A percentile compares a stretch with the other conserved stretches of the same genome.
Conservation (phyloP, 2,329 filamentous ascomycete species). For the Hyphodiscus sp. region DNA sequence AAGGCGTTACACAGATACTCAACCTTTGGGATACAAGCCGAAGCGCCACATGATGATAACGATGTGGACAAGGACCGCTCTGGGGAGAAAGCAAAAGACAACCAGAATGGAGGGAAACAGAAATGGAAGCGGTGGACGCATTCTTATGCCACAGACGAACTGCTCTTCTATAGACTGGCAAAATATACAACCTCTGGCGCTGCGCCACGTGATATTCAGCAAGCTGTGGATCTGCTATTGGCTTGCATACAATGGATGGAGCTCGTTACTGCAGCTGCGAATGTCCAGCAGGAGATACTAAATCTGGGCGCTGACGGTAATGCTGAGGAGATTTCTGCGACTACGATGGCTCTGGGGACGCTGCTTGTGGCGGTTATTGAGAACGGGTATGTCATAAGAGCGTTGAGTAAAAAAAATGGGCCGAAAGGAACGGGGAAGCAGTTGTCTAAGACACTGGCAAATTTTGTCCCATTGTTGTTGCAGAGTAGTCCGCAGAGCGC, state of each 20-base stretch:
- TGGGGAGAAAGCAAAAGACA: conserved; percentile 18
- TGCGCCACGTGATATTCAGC: conserved; percentile 39
- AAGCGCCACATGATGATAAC: background rate
- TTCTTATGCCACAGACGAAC: conserved; percentile 42
- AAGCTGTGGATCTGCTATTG: conserved; percentile 44
- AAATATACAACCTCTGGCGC: conserved; percentile 37
- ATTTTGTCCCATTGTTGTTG: conserved; percentile 50
- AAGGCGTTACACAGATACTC: conserved; percentile 49
- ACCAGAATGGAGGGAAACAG: conserved; percentile 3
- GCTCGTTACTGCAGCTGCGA: conserved; percentile 46
- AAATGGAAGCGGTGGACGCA: conserved; percentile 41
- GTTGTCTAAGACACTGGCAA: conserved; percentile 37
- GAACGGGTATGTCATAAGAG: conserved; percentile 47
- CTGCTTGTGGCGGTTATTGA: conserved; percentile 57
- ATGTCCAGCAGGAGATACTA: conserved; percentile 39
- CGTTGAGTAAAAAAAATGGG: conserved; percentile 42
- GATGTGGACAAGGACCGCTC: conserved; percentile 5
- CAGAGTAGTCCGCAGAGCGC: conserved; percentile 48
- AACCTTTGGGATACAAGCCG: conserved; percentile 14
- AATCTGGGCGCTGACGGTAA: conserved; percentile 36
- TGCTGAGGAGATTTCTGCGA: conserved; percentile 50
- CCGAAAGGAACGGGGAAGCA: conserved; percentile 49
- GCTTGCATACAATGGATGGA: conserved; percentile 53
- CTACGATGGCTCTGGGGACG: conserved; percentile 57
- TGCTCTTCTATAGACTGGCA: conserved; percentile 28